A percentile compares a stretch with the other conserved stretches of the same genome.
Conservation (phyloP, 805 yeast genomes). For the Lipomyces chichibuensis region DNA sequence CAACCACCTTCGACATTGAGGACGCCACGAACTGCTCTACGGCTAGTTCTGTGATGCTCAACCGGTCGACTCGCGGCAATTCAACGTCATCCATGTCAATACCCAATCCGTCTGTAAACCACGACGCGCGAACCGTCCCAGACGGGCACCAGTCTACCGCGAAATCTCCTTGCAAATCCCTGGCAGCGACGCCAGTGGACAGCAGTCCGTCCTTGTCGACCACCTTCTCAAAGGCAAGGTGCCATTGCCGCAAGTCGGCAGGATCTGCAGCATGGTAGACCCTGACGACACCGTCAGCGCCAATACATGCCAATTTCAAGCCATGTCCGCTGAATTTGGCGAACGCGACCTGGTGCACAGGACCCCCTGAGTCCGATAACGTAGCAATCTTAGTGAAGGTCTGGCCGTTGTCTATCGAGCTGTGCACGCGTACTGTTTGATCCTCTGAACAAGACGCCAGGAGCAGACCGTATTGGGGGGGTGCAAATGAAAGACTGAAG, state of each 20-base stretch:
- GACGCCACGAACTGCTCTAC: slow-evolving; percentile 81
- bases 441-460: slow-evolving; percentile 90
- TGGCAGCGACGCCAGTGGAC: slow-evolving; percentile 3
- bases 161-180: slow-evolving; percentile 30
- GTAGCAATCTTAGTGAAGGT: slow-evolving; percentile 80
- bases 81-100: slow-evolving; percentile 8
- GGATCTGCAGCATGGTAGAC: slow-evolving; percentile 90
- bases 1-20: slow-evolving; percentile 83
- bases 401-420: slow-evolving; percentile 81
- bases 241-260: slow-evolving; percentile 82
- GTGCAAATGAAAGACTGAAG: slow-evolving; percentile 85
- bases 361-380: slow-evolving; percentile 83
- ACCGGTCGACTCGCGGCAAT: slow-evolving; percentile 57
- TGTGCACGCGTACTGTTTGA: slow-evolving; percentile 87
- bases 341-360: slow-evolving; percentile 85
- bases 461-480: slow-evolving; percentile 88
- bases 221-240: slow-evolving; percentile 70
- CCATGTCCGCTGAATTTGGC: slow-evolving; percentile 80
- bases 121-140: slow-evolving; percentile 12
- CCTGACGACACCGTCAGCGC: slow-evolving; percentile 83
- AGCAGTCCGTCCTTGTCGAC: slow-evolving; percentile 1
- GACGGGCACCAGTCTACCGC: slow-evolving; percentile 33
- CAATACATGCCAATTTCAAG: slow-evolving; percentile 79
- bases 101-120: neutral
- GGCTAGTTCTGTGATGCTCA: slow-evolving; percentile 67